phyloP scores from a whole-genome alignment of 805 yeast species.

The Lachancea mirantina region DNA sequence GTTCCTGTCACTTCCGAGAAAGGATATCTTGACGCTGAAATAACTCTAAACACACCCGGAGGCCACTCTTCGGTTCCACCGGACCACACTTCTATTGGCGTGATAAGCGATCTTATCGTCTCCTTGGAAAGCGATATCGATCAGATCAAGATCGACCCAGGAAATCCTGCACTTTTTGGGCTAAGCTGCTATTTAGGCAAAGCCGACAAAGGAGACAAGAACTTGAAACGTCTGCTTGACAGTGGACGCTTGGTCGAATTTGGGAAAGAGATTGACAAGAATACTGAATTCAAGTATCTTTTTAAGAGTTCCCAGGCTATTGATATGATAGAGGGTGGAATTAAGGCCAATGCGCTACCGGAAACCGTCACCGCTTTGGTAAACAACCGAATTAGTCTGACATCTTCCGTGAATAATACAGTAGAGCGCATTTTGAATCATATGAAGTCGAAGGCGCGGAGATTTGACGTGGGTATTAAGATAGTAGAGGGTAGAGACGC shows the following conservation, averaged over 20 bases:
- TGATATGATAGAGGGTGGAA: conserved; percentile 57
- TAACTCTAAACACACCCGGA: conserved; percentile 50
- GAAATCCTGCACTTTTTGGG: conserved; percentile 49
- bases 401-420: conserved; percentile 37
- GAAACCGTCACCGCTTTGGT: conserved; percentile 43
- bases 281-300: conserved; percentile 21
- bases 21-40: conserved; percentile 44
- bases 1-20: conserved; percentile 49
- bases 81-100: conserved; percentile 65
- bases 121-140: conserved; percentile 46
- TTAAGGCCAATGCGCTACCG: conserved; percentile 62
- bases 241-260: conserved; percentile 3
- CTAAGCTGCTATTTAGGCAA: conserved; percentile 44
- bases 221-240: conserved; percentile 1
- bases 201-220: conserved; percentile 33
- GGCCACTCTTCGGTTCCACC: conserved; percentile 73
- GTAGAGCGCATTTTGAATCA: conserved; percentile 26
- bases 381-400: conserved; percentile 54
- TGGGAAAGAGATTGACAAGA: conserved; percentile 29
- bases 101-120: conserved; percentile 46
- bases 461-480: conserved; percentile 10
- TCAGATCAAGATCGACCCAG: conserved; percentile 35
- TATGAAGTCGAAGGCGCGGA: conserved; percentile 11
- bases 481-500: conserved; percentile 7
- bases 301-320: conserved; percentile 54